Conservation (phyloP, 352 stramenopile genomes). For the Globisporangium echinulatum region DNA sequence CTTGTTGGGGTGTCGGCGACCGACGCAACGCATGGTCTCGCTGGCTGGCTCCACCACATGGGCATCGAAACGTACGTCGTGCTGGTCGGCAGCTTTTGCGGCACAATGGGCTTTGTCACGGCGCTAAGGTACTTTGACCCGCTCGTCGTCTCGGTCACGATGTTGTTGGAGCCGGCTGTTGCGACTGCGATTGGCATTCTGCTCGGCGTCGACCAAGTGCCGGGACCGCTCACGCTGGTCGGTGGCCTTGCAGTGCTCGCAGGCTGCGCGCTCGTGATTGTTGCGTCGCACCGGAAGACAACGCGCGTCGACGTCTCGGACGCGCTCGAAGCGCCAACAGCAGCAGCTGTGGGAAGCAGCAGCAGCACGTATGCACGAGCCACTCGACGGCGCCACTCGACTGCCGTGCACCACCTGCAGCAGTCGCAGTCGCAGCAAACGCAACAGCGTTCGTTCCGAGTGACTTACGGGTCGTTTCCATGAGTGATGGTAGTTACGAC, state of each 20-base stretch:
- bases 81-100: slow-evolving; percentile 29
- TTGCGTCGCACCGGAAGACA: slow-evolving; percentile 26
- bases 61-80: slow-evolving; percentile 44
- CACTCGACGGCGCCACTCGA: slow-evolving; percentile 9
- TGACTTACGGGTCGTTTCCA: slow-evolving; percentile 20
- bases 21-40: slow-evolving; percentile 16
- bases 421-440: slow-evolving; percentile 2
- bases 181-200: slow-evolving; percentile 39
- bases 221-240: slow-evolving; percentile 31
- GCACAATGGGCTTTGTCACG: slow-evolving; percentile 56
- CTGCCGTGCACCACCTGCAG: slow-evolving; percentile 1
- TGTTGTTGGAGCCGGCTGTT: slow-evolving; percentile 45
- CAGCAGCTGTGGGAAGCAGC: not conserved
- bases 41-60: slow-evolving; percentile 47
- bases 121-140: slow-evolving; percentile 55
- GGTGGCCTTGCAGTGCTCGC: slow-evolving; percentile 27
- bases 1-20: slow-evolving; percentile 5
- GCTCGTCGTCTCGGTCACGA: slow-evolving; percentile 48
- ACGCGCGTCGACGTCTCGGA: slow-evolving; percentile 34
- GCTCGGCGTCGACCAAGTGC: slow-evolving; percentile 29
- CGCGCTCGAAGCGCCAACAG: slow-evolving; percentile 13
- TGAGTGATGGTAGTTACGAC: not conserved
- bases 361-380: not conserved
- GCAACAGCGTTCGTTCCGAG: slow-evolving; percentile 2
- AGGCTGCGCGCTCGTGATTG: slow-evolving; percentile 38